Evolutionary conservation across 2,329 filamentous ascomycete species (phyloP), one percentile per base, ranked within the genome.

Genomic region (Fusarium secorum): DNA sequence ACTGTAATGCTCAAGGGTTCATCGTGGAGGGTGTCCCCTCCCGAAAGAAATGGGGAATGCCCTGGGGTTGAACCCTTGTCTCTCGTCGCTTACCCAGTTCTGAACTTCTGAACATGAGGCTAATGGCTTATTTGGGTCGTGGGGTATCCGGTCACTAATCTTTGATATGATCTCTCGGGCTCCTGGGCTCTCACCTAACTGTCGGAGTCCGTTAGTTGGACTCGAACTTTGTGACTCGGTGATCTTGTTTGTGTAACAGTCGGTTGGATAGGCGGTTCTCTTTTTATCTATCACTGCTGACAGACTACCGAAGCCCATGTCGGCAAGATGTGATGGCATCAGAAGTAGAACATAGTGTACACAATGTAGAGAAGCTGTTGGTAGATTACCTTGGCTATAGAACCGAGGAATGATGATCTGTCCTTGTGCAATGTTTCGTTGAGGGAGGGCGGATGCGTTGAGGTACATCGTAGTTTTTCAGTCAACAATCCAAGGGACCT

Each of bases 361-460:
- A 9, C 13, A 26, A 18, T 26, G 26, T 24, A 41, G 38, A 51
- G 36, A 38, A 39, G n/a, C 13, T 30, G 42, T 18, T 32, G 35
- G 42, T 44, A 33, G 7, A 33, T 22, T 33, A 10, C 15, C 45
- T 22, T 22, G 28, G 28, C 28, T 24, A 24, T 28, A 38, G 35
- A 42, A 51, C 44, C 26, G 35, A 46, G 54, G 57, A 58, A 33
- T 11, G 41, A 48, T n/a, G 51, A 51, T 55, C 46, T 61, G 20
- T 58, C 26, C 48, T 44, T 36, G 41, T 26, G 24, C 24, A 24
- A 24, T 35, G n/a, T 59, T 59, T 56, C 53, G 68, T 71, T 71
- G 56, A 70, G 55, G 41, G 38, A 68, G 68, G 46, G 28, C n/a
- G 26, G 57, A 61, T 56, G 49, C 42, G 64, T 72, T 72, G 64